Conservation (phyloP, 2,329 filamentous ascomycete genomes). For the Mycosphaerelloides madeirae region DNA sequence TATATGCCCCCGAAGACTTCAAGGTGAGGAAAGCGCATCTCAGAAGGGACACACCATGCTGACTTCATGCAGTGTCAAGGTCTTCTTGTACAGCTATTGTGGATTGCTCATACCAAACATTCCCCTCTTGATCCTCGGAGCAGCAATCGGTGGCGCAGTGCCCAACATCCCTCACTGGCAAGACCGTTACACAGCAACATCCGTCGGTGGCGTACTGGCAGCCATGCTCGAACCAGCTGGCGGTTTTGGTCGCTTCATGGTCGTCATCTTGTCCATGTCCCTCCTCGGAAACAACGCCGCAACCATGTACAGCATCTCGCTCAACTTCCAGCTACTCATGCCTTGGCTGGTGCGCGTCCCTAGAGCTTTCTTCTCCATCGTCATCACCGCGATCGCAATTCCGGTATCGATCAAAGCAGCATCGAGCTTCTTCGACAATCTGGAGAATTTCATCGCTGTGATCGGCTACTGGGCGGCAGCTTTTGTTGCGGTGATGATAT, state of each 20-base stretch:
- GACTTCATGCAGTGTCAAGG: conserved; percentile 25
- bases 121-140: conserved; percentile 37
- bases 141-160: conserved; percentile 39
- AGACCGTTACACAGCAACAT: conserved; percentile 35
- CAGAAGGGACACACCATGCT: too few species aligned
- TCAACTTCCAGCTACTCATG: conserved; percentile 35
- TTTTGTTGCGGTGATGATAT: conserved; percentile 39
- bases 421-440: conserved; percentile 39
- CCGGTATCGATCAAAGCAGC: conserved; percentile 42
- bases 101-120: conserved; percentile 34
- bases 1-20: conserved; percentile 39
- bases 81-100: conserved; percentile 37
- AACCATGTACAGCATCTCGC: conserved; percentile 42
- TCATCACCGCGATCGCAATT: conserved; percentile 40
- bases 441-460: conserved; percentile 44
- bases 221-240: conserved; percentile 38
- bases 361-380: conserved; percentile 40
- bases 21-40: not conserved
- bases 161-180: conserved; percentile 26
- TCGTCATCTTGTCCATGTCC: conserved; percentile 40
- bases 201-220: conserved; percentile 38
- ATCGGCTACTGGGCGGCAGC: conserved; percentile 46
- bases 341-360: conserved; percentile 37
- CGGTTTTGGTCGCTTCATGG: conserved; percentile 41
- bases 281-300: conserved; percentile 44